Evolutionary conservation across 169 alveolate species (phyloP).

Genomic region (Plasmodium gaboni): DNA sequence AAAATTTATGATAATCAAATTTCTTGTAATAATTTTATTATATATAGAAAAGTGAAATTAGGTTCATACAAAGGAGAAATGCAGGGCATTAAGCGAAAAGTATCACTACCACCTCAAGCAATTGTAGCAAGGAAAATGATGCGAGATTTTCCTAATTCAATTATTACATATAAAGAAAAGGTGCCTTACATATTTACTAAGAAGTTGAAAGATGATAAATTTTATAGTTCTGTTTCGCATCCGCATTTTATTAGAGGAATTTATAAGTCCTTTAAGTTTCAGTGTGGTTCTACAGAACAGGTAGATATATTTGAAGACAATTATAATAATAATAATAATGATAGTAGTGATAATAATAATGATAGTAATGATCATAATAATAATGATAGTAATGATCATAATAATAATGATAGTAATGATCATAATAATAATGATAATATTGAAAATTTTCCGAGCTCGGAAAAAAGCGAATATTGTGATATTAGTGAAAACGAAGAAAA

Average conservation of each 20-base stretch:
- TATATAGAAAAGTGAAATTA: constrained; percentile 77
- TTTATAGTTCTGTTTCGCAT: constrained; percentile 32
- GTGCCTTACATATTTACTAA: constrained; percentile 77
- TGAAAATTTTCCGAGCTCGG: too few relatives aligned
- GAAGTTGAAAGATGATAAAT: constrained; percentile 49
- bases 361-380: neutral
- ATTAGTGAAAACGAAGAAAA: too few relatives aligned
- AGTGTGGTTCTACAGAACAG: neutral
- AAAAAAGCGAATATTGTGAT: too few relatives aligned
- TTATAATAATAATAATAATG: neutral
- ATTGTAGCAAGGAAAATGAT: constrained; percentile 78
- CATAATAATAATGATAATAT: neutral
- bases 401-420: neutral
- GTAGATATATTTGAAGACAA: neutral
- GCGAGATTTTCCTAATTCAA: constrained; percentile 36
- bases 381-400: neutral
- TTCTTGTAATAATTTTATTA: constrained; percentile 72
- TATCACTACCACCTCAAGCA: constrained; percentile 80
- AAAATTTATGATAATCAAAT: constrained; percentile 37
- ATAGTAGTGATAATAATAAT: neutral
- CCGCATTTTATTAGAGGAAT: constrained; percentile 59
- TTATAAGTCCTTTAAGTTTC: neutral
- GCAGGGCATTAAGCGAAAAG: constrained; percentile 67
- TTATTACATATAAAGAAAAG: constrained; percentile 77
- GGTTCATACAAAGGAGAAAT: constrained; percentile 79